Base-by-base conservation (phyloP, 2,329 filamentous ascomycete genomes). In the Botryotinia convoluta region DNA sequence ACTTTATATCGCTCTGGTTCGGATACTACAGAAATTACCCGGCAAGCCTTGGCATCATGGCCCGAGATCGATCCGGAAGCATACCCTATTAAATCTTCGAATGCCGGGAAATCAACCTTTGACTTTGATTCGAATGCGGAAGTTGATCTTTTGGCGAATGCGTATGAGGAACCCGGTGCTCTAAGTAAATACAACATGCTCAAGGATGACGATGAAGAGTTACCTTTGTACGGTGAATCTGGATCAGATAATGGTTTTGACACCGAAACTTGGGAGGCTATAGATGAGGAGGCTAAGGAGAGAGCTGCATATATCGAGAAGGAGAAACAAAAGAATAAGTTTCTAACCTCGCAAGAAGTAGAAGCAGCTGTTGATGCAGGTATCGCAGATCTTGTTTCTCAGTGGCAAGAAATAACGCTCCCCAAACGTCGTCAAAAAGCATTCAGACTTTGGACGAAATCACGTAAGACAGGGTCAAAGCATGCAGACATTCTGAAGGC, bases 331-430 rank as follows among this genome's bases (percentile, higher is more conserved):
- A 77, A 54, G 73, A 77, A 74, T 75, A 78, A 62, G n/a, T 76
- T 75, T 22, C 81, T 90, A 20, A 81, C 83, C 16, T 48, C 67
- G 5, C 84, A 86, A 0, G 84, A 88, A 59, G 83, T 92, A 35
- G 81, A 86, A 4, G 76, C 80, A 0, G 81, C 88, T 20, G 84
- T 95, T 48, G 83, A 89, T 42, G 81, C 87, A 29, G 85, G 84
- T 39, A 85, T 93, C 18, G 78, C 83, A 10, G 81, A 84, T 1
- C 85, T 89, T 73, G 84, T 85, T 67, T 79, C 82, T 5, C 80
- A 82, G 7, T 95, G 92, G 92, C 81, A 82, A n/a, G 80, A 84
- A n/a, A 83, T 82, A 1, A 90, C 89, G 75, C 83, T 88, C 10
- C 87, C 89, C 0, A 87, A 84, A 70, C 83, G 88, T 22, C 83